Base-by-base conservation (phyloP, 2,329 filamentous ascomycete species). In the Phaeosphaeria sp. region DNA sequence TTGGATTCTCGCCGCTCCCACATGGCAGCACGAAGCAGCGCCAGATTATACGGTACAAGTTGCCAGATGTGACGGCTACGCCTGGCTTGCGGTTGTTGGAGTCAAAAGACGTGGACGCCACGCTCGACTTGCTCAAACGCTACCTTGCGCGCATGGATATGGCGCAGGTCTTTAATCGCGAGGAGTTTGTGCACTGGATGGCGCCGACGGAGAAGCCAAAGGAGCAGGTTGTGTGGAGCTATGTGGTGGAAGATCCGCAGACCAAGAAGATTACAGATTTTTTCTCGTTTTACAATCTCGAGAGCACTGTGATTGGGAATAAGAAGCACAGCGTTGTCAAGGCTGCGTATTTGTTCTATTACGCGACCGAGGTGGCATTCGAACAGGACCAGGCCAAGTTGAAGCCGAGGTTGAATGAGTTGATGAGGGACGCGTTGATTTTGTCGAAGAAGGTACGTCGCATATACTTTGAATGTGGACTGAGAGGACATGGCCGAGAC, bases 331-430 rank as follows among this genome's bases (percentile, higher is more conserved):
- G 87, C 58, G 87, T 88, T 56, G 88, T 99, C 71, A 90, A 89
- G 65, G 95, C 94, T 3, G 95, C 95, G 27, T 99, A 99, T 79
- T 86, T 98, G 54, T 99, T 94, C 82, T 99, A 99, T 84, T 99
- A 99, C 75, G 95, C 91, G 56, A 90, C 90, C 6, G 92, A 97
- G 71, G 82, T 86, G 5, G 94, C 89, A 11, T 90, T 97, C 63
- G 73, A 79, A 2, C 62, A 64, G 44, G 82, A 86, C 4, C 81
- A 84, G 59, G 79, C 78, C 17, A 86, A 87, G 27, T 83, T 96
- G 66, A 93, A 93, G 80, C 81, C 83, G n/a, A 88, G 94, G 23
- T 84, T 99, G 62, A 93, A 96, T 75, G 80, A 83, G 46, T 83
- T 99, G 62, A 85, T 96, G 58, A 87, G 90, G 67, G 95, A 99